phyloP scores from a whole-genome alignment of 345 rosid genomes.

The Geranium brycei region DNA sequence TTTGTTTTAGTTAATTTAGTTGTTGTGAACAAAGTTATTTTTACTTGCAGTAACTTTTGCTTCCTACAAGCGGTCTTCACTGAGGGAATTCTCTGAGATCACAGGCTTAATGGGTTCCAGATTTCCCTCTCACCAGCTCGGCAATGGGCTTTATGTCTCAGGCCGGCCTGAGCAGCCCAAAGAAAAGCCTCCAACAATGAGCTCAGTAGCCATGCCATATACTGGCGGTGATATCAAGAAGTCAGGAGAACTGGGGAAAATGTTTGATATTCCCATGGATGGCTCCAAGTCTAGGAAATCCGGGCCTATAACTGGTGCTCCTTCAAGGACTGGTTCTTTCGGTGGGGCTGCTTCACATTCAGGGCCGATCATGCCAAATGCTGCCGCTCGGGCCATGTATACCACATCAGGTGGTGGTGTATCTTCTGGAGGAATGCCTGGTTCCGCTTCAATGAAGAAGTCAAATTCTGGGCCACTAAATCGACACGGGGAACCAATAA shows the following conservation, averaged over 20 bases:
- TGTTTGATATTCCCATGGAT: constrained; percentile 72
- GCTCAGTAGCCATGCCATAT: constrained; percentile 82
- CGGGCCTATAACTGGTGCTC: constrained; percentile 70
- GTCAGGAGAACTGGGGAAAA: constrained; percentile 65
- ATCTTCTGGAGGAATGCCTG: constrained; percentile 38
- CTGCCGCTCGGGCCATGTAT: constrained; percentile 55
- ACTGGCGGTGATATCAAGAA: constrained; percentile 89
- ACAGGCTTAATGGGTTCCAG: constrained; percentile 62
- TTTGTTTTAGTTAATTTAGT: constrained; percentile 16
- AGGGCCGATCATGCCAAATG: constrained; percentile 71
- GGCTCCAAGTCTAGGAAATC: constrained; percentile 84
- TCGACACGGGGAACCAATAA: constrained; percentile 79
- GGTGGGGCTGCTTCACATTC: constrained; percentile 75
- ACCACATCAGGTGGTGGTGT: constrained; percentile 62
- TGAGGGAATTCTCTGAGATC: constrained; percentile 14
- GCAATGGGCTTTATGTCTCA: constrained; percentile 85
- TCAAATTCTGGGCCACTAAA: constrained; percentile 87
- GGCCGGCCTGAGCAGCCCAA: constrained; percentile 90
- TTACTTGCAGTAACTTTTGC: not conserved
- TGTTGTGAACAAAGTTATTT: not conserved
- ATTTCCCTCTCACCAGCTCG: constrained; percentile 80
- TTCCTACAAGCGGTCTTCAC: constrained; percentile 30
- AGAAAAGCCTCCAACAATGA: constrained; percentile 40
- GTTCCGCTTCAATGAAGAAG: constrained; percentile 71
- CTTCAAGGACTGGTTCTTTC: constrained; percentile 87